Percentiles rank a stretch among this genome's conserved stretches.
These are phyloP conservation scores for Sporobolomyces roseus DNA, from an alignment of 768 basidiomycete species.

Conservation along the genomic window DNA sequence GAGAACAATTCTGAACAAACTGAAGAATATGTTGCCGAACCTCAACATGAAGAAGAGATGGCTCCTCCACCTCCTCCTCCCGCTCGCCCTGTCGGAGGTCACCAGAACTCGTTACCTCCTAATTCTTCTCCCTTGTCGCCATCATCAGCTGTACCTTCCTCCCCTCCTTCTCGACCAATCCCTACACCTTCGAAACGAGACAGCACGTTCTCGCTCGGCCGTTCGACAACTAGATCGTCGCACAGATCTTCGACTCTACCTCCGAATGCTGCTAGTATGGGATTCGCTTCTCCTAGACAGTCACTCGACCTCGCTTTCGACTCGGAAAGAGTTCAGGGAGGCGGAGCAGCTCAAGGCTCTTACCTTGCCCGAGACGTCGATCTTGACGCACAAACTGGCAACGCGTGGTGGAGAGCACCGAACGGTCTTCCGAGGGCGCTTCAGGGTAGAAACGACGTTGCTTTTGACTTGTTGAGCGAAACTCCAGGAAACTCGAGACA, in stretches of 20 bases:
- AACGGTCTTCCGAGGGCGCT: conserved; percentile 10
- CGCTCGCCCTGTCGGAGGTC: conserved; percentile 18
- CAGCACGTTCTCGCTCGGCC: conserved; percentile 15
- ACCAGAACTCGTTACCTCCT: conserved; percentile 7
- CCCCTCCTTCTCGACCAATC: conserved; percentile 6
- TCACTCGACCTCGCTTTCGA: conserved; percentile 22
- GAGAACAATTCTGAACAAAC: background rate
- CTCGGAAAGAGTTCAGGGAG: background rate
- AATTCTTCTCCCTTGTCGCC: background rate
- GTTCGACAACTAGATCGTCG: conserved; percentile 11
- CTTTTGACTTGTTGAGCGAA: conserved; percentile 1
- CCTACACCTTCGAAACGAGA: conserved; percentile 18
- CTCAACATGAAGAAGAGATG: conserved; percentile 23
- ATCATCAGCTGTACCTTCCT: background rate
- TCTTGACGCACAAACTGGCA: conserved; percentile 4
- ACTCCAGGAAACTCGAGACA: conserved; percentile 5
- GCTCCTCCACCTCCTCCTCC: conserved; percentile 34
- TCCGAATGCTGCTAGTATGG: conserved; percentile 4
- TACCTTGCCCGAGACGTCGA: conserved; percentile 26
- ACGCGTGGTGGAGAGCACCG: conserved; percentile 24
- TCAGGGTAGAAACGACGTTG: conserved; percentile 1
- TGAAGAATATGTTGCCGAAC: conserved; percentile 19
- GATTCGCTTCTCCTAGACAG: conserved; percentile 13
- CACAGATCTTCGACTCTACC: background rate
- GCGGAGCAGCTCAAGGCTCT: background rate